These are phyloP conservation scores for Psilocybe cyanescens DNA, from an alignment of 768 basidiomycete species.

Conservation along the genomic window DNA sequence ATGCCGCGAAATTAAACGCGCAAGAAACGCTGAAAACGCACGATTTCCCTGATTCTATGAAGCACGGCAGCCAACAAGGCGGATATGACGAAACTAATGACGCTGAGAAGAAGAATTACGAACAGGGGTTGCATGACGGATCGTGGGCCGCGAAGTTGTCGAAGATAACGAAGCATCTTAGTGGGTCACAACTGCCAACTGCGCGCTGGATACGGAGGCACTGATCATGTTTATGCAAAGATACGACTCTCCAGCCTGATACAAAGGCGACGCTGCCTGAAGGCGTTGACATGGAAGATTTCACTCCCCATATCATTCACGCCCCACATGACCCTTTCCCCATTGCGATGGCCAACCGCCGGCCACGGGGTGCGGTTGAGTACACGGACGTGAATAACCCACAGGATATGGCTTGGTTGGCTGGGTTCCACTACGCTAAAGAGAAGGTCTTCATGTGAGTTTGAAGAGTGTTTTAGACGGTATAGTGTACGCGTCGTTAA, in stretches of 20 bases:
- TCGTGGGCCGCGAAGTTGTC: background rate
- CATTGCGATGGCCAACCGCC: slow-evolving; percentile 14
- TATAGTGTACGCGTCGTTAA: background rate
- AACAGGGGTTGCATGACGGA: slow-evolving; percentile 7
- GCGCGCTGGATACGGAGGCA: background rate
- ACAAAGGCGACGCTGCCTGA: slow-evolving; percentile 11
- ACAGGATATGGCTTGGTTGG: slow-evolving; percentile 17
- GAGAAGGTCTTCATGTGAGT: slow-evolving; percentile 14
- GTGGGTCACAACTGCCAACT: background rate
- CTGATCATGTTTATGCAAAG: background rate
- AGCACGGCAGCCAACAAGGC: slow-evolving; percentile 1
- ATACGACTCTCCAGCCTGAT: slow-evolving; percentile 10
- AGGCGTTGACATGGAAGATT: slow-evolving; percentile 12
- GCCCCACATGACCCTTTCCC: slow-evolving; percentile 12
- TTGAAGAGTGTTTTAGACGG: background rate
- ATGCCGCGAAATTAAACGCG: slow-evolving; percentile 5
- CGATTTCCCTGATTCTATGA: slow-evolving; percentile 6
- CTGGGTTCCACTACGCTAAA: slow-evolving; percentile 6
- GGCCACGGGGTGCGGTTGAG: slow-evolving; percentile 11
- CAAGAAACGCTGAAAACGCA: slow-evolving; percentile 4
- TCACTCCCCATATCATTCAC: slow-evolving; percentile 12
- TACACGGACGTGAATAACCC: slow-evolving; percentile 14
- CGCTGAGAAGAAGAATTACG: slow-evolving; percentile 7
- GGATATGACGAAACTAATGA: slow-evolving; percentile 3
- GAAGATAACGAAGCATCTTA: slow-evolving; percentile 12